phyloP scores from a whole-genome alignment of 2,329 filamentous ascomycete species.

The Penicillium sp. region DNA sequence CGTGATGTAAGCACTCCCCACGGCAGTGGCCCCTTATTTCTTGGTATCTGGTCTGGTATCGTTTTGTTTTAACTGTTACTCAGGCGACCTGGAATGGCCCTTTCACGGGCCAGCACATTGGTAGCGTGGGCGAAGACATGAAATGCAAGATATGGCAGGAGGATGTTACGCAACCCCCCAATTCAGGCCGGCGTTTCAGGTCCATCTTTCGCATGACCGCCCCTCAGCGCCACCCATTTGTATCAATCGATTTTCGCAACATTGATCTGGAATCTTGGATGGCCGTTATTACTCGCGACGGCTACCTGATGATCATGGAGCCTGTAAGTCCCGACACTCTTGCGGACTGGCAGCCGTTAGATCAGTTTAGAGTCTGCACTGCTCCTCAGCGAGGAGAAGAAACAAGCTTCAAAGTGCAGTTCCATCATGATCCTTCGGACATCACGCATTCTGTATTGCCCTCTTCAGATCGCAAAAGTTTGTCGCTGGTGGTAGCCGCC shows the following conservation, averaged over 20 bases:
- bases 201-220: conserved; percentile 54
- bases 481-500: conserved; percentile 74
- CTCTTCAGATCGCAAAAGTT: conserved; percentile 68
- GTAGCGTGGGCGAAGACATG: conserved; percentile 80
- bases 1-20: too few relatives aligned
- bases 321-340: conserved; percentile 76
- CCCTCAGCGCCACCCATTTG: conserved; percentile 60
- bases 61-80: conserved; percentile 26
- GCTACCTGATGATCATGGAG: conserved; percentile 69
- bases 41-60: too few relatives aligned
- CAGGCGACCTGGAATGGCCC: conserved; percentile 90
- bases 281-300: conserved; percentile 74
- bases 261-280: conserved; percentile 76
- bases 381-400: conserved; percentile 71
- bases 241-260: conserved; percentile 78
- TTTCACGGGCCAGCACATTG: conserved; percentile 78
- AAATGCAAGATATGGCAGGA: conserved; percentile 89
- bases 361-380: conserved; percentile 65
- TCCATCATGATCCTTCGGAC: conserved; percentile 68
- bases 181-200: conserved; percentile 71
- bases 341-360: conserved; percentile 64
- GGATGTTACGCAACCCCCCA: conserved; percentile 67
- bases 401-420: conserved; percentile 73
- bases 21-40: too few relatives aligned
- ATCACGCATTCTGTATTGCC: conserved; percentile 70